These are phyloP conservation scores for Craspedostauros australis DNA, from an alignment of 108 stramenopile species.

Conservation along the genomic window DNA sequence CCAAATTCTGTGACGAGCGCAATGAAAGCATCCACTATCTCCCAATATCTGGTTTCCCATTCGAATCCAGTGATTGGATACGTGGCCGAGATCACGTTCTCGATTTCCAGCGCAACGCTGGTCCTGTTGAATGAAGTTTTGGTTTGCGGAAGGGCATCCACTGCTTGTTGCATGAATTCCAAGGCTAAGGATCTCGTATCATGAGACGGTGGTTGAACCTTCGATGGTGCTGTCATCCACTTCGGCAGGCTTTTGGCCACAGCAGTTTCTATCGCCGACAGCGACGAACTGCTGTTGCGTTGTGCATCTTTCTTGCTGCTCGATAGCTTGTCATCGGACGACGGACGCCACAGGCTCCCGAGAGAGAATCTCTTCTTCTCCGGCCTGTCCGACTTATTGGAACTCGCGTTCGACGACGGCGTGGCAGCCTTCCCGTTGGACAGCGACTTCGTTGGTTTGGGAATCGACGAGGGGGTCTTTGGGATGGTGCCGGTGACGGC, in stretches of 20 bases:
- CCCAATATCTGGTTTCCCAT: too few relatives aligned
- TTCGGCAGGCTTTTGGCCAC: constrained; percentile 2
- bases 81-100: too few relatives aligned
- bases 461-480: not conserved
- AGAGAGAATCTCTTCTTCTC: constrained; percentile 28
- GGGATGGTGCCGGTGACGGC: not conserved
- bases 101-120: too few relatives aligned
- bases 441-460: not conserved
- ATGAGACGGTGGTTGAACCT: not conserved
- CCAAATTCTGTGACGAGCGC: too few relatives aligned
- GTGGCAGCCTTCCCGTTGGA: not conserved
- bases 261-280: constrained; percentile 2
- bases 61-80: too few relatives aligned
- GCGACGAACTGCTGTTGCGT: not conserved
- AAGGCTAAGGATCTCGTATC: constrained; percentile 24
- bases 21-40: too few relatives aligned
- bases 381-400: too few relatives aligned
- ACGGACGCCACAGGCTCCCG: constrained; percentile 15
- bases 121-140: too few relatives aligned
- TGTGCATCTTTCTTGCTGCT: not conserved
- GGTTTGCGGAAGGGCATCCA: constrained; percentile 9
- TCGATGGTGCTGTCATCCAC: constrained; percentile 2
- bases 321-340: not conserved
- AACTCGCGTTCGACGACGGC: not conserved
- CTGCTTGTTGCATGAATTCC: constrained; percentile 31